Percentiles rank a stretch among this genome's conserved stretches.
Conservation (phyloP, 805 yeast genomes). For the Cyberlindnera maclurae region DNA sequence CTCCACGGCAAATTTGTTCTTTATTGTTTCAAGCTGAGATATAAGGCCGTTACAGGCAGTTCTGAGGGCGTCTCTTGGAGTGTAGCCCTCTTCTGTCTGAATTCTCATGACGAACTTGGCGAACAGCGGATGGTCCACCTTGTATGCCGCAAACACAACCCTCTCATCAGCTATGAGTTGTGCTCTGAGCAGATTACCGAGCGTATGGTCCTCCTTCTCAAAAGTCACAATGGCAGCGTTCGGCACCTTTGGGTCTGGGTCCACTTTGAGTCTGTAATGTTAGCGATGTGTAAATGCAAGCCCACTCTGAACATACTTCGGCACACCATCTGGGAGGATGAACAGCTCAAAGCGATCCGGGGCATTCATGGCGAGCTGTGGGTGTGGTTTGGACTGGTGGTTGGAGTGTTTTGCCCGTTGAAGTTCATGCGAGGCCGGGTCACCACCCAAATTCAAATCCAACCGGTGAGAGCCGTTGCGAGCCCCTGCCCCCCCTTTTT, state of each 20-base stretch:
- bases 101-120: slow-evolving; percentile 92
- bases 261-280: slow-evolving; percentile 55
- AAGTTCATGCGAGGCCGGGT: too few species aligned
- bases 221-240: slow-evolving; percentile 89
- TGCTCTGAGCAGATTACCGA: slow-evolving; percentile 83
- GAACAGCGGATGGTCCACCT: slow-evolving; percentile 95
- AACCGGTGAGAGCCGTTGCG: too few species aligned
- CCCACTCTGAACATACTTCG: slow-evolving; percentile 52
- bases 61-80: slow-evolving; percentile 83
- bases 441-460: too few species aligned
- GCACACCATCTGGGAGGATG: slow-evolving; percentile 94
- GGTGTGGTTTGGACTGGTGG: background rate
- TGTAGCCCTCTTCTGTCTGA: slow-evolving; percentile 92
- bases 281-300: background rate
- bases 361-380: slow-evolving; percentile 66
- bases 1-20: slow-evolving; percentile 79
- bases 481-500: too few species aligned
- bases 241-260: slow-evolving; percentile 92
- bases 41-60: slow-evolving; percentile 85
- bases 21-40: slow-evolving; percentile 65
- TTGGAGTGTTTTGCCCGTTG: background rate
- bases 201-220: slow-evolving; percentile 96
- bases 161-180: slow-evolving; percentile 80
- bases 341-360: slow-evolving; percentile 98
- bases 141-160: slow-evolving; percentile 96